Conservation (phyloP, 257 asterid genomes). For the Coffea canephora region DNA sequence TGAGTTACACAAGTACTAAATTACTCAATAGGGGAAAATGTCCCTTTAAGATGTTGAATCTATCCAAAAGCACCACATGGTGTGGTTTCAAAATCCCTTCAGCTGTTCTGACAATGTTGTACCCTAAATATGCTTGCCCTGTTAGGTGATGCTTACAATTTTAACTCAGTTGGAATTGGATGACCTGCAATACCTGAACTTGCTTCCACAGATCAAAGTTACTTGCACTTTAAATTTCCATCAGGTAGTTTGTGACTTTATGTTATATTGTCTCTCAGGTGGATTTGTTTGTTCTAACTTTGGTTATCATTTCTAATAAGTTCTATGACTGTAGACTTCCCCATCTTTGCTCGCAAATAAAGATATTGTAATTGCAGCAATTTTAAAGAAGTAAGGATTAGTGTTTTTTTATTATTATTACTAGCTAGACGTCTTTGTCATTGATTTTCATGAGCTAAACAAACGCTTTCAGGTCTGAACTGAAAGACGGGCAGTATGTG, state of each 20-base stretch:
- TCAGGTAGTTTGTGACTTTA: constrained; percentile 47
- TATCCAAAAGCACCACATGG: not conserved
- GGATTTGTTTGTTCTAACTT: not conserved
- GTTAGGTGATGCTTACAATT: constrained; percentile 80
- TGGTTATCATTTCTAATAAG: constrained; percentile 9
- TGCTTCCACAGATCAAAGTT: constrained; percentile 80
- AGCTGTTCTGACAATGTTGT: not conserved
- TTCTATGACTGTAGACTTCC: constrained; percentile 58
- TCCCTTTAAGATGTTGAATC: not conserved
- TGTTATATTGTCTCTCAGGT: not conserved
- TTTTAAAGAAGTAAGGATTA: constrained; percentile 69
- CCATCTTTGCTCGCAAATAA: constrained; percentile 67
- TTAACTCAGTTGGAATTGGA: constrained; percentile 97
- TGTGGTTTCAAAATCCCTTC: constrained; percentile 8
- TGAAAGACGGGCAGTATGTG: constrained; percentile 88
- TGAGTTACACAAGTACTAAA: not conserved
- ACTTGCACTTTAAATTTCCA: constrained; percentile 87
- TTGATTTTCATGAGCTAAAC: constrained; percentile 19
- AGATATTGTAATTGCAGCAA: constrained; percentile 65
- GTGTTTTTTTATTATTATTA: constrained; percentile 15
- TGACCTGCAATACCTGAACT: constrained; percentile 61
- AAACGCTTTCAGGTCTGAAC: constrained; percentile 59
- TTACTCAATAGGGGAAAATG: not conserved
- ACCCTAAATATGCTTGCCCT: constrained; percentile 29
- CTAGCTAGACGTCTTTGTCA: constrained; percentile 21